Base-by-base conservation (phyloP, 441 rosid species). In the Gossypium davidsonii region DNA sequence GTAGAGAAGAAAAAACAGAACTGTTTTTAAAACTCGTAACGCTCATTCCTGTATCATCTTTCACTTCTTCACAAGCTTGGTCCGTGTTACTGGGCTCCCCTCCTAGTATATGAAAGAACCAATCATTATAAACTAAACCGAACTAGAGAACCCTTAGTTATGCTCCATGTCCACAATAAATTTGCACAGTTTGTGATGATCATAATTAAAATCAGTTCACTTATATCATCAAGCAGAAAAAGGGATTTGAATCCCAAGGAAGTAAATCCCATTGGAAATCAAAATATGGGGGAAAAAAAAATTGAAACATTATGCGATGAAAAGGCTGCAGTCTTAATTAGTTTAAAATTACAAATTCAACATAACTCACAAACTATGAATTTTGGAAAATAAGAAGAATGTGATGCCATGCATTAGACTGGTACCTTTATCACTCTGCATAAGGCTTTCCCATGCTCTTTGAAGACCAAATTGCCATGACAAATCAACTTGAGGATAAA, bases 391-490 rank as follows among this genome's bases (percentile, higher is more conserved):
- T 8, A 25, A 3, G 55, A 66, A 48, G 37, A 67, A 44, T 48
- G 56, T 61, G 55, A 53, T 21, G 23, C 74, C 34, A 44, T 25
- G 8, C 61, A 67, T 52, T 65, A 46, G 51, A 26, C 10, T 0
- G 44, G 44, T 76, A 92, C 99, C 99, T 88, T 76, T 86, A 71
- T 86, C 85, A 62, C 81, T 81, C 69, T 78, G 87, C 67, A 85
- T 73, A 69, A 93, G 89, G 77, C 80, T 86, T 81, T 95, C 97
- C 99, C 98, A 95, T 14, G 87, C 86, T 83, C 81, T 84, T 76
- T 95, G 99, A 71, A 91, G 87, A 77, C 90, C 57, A 68, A 86
- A 84, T 73, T 95, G 98, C 98, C 98, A 95, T 8, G 97, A 91
- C 85, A 95, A 84, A 81, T 95, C 95, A 51, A 89, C 87, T 70